Base-by-base conservation (phyloP, 345 rosid species). In the Melastoma malabathricum region DNA sequence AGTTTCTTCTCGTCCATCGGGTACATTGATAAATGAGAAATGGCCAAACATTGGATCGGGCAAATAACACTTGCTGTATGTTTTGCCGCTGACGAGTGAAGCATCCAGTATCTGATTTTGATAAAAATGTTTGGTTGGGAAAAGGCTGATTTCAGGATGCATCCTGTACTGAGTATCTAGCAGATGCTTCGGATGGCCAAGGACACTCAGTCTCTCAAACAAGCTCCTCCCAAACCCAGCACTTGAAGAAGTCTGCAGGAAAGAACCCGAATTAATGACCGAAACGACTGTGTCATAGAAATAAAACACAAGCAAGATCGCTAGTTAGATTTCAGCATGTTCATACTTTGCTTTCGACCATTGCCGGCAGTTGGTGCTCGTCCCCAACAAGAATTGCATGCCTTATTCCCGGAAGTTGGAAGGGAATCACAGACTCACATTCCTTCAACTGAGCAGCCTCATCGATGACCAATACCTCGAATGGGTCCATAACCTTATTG, bases 61-160 rank as follows among this genome's bases (percentile, higher is more conserved):
- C 27, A 80, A 60, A 61, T 64, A 59, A 16, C 43, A 13, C 23
- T 48, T 69, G 22, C 58, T 58, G 47, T 72, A 69, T 39, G 55
- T 62, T 31, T 59, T 58, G 1, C 54, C 8, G 54, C 44, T 68
- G 3, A 82, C 83, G 56, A 59, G 56, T 15, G 63, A 43, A 34
- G 78, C 80, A 54, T 86, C 85, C 25, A 60, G n/a, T 19, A 86
- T 73, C 60, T 38, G 56, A 25, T 59, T 70, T 41, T 1, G 8
- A n/a, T 86, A 83, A 59, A 86, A 80, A 5, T 57, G 58, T 39
- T 43, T 54, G 54, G 67, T 86, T 0, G 96, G 92, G 43, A 86
- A 83, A 49, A 3, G 46, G 57, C 89, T 78, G 15, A 86, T 83
- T 0, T 72, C 63, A 6, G 92, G 96, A 69, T 86, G 96, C 96